Evolutionary conservation across 1,139 yeast genomes (phyloP).

Genomic region (Lizanozyma gosingica): DNA sequence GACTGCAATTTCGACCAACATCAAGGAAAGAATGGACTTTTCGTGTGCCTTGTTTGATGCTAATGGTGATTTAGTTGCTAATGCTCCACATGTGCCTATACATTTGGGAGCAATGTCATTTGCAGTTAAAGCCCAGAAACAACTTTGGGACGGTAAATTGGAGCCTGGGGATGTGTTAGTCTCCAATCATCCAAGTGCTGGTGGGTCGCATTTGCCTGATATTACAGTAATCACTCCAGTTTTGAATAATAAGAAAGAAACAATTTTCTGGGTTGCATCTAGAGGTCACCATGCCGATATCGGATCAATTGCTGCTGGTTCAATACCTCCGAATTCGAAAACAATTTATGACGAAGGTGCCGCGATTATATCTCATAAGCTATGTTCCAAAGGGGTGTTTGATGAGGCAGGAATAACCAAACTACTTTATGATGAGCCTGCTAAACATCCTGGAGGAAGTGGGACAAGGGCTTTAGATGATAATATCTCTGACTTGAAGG

Average conservation of each 20-base stretch:
- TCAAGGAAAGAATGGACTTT: conserved; percentile 75
- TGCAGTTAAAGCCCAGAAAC: conserved; percentile 63
- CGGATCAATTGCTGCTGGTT: conserved; percentile 40
- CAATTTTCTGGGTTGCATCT: conserved; percentile 34
- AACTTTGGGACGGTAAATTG: conserved; percentile 52
- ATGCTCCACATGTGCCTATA: conserved; percentile 85
- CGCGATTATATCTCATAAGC: conserved; percentile 31
- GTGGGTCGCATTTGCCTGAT: conserved; percentile 81
- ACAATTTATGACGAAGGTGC: conserved; percentile 41
- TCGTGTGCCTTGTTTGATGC: conserved; percentile 77
- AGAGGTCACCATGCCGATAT: conserved; percentile 48
- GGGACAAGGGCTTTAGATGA: conserved; percentile 39
- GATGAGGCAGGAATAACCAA: conserved; percentile 29
- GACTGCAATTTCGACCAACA: conserved; percentile 79
- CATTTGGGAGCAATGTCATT: conserved; percentile 85
- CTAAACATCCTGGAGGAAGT: conserved; percentile 33
- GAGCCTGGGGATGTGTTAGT: conserved; percentile 68
- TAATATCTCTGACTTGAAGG: conserved; percentile 39
- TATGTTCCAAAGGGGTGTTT: conserved; percentile 28
- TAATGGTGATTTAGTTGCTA: conserved; percentile 71
- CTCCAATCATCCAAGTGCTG: conserved; percentile 72
- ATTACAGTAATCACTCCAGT: conserved; percentile 71
- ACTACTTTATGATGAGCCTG: conserved; percentile 29
- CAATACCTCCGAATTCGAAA: conserved; percentile 41
- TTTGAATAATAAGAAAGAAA: conserved; percentile 16